Percentiles rank a stretch among this genome's conserved stretches.
Evolutionary conservation across 805 yeast species (phyloP).

Genomic region (Candida nitratophila): DNA sequence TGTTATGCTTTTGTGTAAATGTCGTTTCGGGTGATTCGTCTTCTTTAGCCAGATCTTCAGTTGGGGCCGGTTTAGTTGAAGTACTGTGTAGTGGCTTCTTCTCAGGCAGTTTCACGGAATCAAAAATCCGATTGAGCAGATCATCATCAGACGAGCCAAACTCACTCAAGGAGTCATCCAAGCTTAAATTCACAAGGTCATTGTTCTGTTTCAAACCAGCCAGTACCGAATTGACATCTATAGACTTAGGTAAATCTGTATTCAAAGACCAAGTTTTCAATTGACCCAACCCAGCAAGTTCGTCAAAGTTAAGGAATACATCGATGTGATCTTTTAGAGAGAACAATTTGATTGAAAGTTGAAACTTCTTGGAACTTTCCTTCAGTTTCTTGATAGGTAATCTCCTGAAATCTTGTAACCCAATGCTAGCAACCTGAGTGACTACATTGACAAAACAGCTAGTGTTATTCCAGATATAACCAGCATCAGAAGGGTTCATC

Average conservation of each 20-base stretch:
- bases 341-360: conserved; percentile 15
- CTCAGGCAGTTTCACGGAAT: not conserved
- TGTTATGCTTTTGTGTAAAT: conserved; percentile 6
- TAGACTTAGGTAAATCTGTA: not conserved
- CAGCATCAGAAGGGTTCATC: conserved; percentile 13
- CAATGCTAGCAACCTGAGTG: conserved; percentile 18
- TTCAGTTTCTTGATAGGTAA: conserved; percentile 22
- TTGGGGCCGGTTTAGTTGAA: not conserved
- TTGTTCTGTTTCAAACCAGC: not conserved
- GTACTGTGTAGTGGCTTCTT: not conserved
- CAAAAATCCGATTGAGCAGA: not conserved
- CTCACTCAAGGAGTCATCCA: not conserved
- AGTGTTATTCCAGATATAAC: conserved; percentile 8
- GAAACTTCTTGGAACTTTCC: conserved; percentile 18
- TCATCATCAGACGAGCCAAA: not conserved
- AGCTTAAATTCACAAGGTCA: not conserved
- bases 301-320: conserved; percentile 30
- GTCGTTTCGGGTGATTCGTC: conserved; percentile 2
- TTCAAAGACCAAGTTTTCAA: not conserved
- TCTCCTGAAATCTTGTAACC: conserved; percentile 38
- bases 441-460: conserved; percentile 5
- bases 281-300: conserved; percentile 26
- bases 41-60: not conserved
- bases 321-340: conserved; percentile 17
- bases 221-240: not conserved